phyloP scores from a whole-genome alignment of 2,329 filamentous ascomycete species.

The Fusarium oxysporum region DNA sequence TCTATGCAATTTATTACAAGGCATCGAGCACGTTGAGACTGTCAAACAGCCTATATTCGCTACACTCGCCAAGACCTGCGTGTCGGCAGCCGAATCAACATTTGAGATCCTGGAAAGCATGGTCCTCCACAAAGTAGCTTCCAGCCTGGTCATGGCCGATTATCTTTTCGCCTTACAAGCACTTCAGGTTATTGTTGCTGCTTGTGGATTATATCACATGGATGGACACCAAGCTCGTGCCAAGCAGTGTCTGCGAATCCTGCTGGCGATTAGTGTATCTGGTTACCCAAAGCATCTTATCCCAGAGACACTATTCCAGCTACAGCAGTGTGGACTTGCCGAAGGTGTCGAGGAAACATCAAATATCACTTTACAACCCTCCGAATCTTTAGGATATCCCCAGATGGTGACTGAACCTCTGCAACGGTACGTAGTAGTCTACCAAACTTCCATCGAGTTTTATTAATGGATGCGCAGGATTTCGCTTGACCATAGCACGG shows the following conservation, averaged over 20 bases:
- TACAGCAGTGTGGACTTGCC: not conserved
- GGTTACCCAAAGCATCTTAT: not conserved
- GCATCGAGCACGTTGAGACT: not conserved
- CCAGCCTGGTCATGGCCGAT: not conserved
- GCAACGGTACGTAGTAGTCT: not conserved
- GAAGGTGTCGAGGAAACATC: not conserved
- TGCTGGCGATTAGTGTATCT: not conserved
- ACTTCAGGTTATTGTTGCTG: not conserved
- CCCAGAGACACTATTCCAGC: not conserved
- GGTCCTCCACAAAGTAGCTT: fast-evolving
- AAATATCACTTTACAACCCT: not conserved
- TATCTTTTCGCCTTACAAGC: not conserved
- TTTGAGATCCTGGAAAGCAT: not conserved
- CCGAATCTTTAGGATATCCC: not conserved
- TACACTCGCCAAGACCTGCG: not conserved
- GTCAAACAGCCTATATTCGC: not conserved
- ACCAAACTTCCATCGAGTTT: fast-evolving
- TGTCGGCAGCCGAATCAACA: not conserved
- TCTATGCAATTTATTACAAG: not conserved
- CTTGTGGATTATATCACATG: not conserved
- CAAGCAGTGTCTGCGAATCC: fast-evolving
- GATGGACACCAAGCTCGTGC: not conserved
- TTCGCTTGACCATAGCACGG: not conserved
- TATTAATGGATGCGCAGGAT: not conserved
- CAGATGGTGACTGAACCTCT: not conserved